phyloP scores from a whole-genome alignment of 2,329 filamentous ascomycete species.

The Mollisia scopiformis region DNA sequence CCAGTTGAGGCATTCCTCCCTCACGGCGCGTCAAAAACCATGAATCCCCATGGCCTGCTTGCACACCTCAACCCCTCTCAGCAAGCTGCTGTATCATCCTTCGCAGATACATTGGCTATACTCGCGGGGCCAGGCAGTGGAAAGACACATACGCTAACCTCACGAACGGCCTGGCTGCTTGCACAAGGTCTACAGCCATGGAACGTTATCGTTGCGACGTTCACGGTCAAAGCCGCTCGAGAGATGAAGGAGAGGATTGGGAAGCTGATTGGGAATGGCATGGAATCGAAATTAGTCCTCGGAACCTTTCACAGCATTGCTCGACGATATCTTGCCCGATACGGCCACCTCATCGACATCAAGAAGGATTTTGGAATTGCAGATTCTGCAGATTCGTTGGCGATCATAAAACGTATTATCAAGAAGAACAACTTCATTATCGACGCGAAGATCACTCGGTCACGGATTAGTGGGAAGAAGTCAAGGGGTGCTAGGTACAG shows the following conservation, averaged over 20 bases:
- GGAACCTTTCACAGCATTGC: conserved; percentile 96
- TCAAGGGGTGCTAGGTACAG: conserved; percentile 53
- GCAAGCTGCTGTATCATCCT: conserved; percentile 64
- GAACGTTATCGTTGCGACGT: conserved; percentile 93
- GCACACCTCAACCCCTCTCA: conserved; percentile 67
- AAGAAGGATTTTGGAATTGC: conserved; percentile 87
- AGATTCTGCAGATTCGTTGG: conserved; percentile 78
- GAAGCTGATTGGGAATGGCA: conserved; percentile 75
- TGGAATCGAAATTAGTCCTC: conserved; percentile 77
- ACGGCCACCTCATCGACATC: conserved; percentile 83
- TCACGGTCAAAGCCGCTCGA: conserved; percentile 90
- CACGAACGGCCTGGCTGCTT: conserved; percentile 88
- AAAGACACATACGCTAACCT: conserved; percentile 94
- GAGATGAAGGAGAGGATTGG: conserved; percentile 93
- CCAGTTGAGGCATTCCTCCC: neutral
- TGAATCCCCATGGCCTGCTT: conserved; percentile 46
- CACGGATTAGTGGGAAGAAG: conserved; percentile 75
- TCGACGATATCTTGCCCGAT: conserved; percentile 78
- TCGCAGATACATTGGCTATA: conserved; percentile 61
- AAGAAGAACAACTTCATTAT: conserved; percentile 71
- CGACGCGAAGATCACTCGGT: conserved; percentile 71
- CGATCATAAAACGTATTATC: conserved; percentile 81
- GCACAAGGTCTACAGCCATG: conserved; percentile 74
- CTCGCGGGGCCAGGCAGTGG: conserved; percentile 73
- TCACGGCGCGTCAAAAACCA: conserved; percentile 12